Percentiles rank a stretch among this genome's conserved stretches.
Conservation (phyloP, 2,329 filamentous ascomycete species). For the Paecilomyces sp. region DNA sequence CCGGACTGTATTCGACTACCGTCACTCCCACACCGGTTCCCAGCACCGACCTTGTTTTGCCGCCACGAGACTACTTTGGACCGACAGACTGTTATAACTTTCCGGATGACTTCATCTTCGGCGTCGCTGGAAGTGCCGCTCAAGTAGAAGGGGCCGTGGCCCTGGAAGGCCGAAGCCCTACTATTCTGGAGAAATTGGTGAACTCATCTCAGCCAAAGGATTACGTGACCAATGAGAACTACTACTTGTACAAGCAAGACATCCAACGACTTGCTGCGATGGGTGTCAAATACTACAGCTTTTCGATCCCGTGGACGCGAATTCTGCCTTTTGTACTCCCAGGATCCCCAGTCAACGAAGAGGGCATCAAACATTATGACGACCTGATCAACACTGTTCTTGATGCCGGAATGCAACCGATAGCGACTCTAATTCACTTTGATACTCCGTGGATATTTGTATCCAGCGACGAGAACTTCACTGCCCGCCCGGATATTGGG, state of each 20-base stretch:
- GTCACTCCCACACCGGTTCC: slow-evolving; percentile 50
- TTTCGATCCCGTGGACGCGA: slow-evolving; percentile 43
- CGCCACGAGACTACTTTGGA: slow-evolving; percentile 46
- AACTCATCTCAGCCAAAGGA: slow-evolving; percentile 27
- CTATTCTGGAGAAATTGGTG: slow-evolving; percentile 27
- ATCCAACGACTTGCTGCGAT: slow-evolving; percentile 30
- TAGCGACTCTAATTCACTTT: slow-evolving; percentile 35
- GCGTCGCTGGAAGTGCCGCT: slow-evolving; percentile 34
- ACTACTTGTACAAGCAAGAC: slow-evolving; percentile 46
- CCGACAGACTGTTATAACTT: slow-evolving; percentile 29
- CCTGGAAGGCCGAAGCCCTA: slow-evolving; percentile 32
- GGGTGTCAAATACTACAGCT: slow-evolving; percentile 34
- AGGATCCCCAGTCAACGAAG: slow-evolving; percentile 39
- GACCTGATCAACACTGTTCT: slow-evolving; percentile 40
- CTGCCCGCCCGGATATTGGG: slow-evolving; percentile 16
- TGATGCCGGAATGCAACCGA: slow-evolving; percentile 36
- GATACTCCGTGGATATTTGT: slow-evolving; percentile 21
- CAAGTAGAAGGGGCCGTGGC: slow-evolving; percentile 40
- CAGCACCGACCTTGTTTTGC: slow-evolving; percentile 48
- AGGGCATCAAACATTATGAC: slow-evolving; percentile 42
- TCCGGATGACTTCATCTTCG: slow-evolving; percentile 36
- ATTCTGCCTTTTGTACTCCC: slow-evolving; percentile 43
- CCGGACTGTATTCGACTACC: slow-evolving; percentile 43
- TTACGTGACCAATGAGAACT: slow-evolving; percentile 45
- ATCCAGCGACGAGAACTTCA: slow-evolving; percentile 6